These are phyloP conservation scores for Fusarium sp. DNA, from an alignment of 2,329 filamentous ascomycete genomes.

Conservation along the genomic window DNA sequence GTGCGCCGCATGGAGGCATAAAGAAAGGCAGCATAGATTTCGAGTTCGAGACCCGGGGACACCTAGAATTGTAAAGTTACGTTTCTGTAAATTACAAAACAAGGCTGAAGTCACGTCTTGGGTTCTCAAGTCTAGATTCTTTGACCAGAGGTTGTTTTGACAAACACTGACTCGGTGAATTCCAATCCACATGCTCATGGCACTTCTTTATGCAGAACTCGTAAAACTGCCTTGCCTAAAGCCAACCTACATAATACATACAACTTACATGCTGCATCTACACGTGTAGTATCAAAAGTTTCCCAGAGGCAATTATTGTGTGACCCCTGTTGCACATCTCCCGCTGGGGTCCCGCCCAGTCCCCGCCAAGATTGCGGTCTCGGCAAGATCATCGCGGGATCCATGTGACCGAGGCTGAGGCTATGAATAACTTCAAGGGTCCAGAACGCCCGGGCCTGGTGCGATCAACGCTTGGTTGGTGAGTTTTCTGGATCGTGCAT, in stretches of 20 bases:
- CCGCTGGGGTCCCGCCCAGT: slow-evolving; percentile 4
- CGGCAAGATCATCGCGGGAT: slow-evolving; percentile 18
- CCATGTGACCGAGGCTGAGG: slow-evolving; percentile 21
- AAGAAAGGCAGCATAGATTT: not conserved
- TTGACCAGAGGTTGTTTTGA: not conserved
- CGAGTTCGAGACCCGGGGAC: not conserved
- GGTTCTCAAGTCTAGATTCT: not conserved
- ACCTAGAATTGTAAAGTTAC: not conserved
- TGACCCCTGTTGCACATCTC: slow-evolving; percentile 12
- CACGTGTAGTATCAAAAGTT: not conserved
- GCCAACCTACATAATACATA: not conserved
- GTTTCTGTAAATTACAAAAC: not conserved
- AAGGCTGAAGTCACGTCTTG: not conserved
- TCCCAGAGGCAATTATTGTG: not conserved
- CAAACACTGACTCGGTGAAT: not conserved
- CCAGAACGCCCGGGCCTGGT: slow-evolving; percentile 17
- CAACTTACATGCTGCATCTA: slow-evolving; percentile 1
- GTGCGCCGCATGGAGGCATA: not conserved
- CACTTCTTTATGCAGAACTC: not conserved
- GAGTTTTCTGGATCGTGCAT: slow-evolving; percentile 17
- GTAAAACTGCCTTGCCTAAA: slow-evolving; percentile 6
- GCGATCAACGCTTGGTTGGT: slow-evolving; percentile 7
- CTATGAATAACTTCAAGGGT: slow-evolving; percentile 12
- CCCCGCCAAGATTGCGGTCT: slow-evolving; percentile 26
- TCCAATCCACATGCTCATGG: not conserved